Conservation (phyloP, 345 rosid genomes). For the Eucalyptus dawsonii region DNA sequence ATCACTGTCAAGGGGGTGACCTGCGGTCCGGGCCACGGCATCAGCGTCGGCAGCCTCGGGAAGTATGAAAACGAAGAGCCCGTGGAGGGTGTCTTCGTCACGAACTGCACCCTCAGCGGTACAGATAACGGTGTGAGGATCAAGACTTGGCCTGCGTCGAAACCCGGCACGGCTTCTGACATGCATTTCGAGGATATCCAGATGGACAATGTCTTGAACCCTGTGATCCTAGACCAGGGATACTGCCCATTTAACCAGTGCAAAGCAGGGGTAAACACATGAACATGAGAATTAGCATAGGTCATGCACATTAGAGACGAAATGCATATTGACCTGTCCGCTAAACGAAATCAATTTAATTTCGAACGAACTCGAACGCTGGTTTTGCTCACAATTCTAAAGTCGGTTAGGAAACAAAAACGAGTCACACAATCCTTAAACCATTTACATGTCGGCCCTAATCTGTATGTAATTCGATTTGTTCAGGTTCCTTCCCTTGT, state of each 20-base stretch:
- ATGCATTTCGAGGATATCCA: constrained; percentile 17
- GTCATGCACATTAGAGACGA: background rate
- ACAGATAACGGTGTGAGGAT: constrained; percentile 34
- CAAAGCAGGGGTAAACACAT: background rate
- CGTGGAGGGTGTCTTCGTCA: constrained; percentile 13
- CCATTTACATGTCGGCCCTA: background rate
- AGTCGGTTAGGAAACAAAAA: background rate
- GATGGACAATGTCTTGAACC: constrained; percentile 14
- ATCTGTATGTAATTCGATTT: background rate
- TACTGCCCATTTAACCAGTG: constrained; percentile 2
- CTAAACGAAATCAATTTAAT: background rate
- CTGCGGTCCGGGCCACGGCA: constrained; percentile 66
- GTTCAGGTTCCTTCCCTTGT: background rate
- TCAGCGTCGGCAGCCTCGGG: constrained; percentile 52
- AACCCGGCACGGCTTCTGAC: constrained; percentile 1
- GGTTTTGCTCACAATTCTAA: background rate
- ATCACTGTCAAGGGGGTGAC: constrained; percentile 5
- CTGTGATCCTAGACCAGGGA: constrained; percentile 23
- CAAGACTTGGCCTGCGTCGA: constrained; percentile 43
- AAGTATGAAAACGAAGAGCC: constrained; percentile 14
- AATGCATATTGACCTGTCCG: background rate
- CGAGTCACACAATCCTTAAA: background rate
- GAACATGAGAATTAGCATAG: background rate
- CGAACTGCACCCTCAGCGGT: constrained; percentile 3
- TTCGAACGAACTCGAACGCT: background rate